phyloP scores from a whole-genome alignment of 2,329 filamentous ascomycete species.

The Xylogone sp. region DNA sequence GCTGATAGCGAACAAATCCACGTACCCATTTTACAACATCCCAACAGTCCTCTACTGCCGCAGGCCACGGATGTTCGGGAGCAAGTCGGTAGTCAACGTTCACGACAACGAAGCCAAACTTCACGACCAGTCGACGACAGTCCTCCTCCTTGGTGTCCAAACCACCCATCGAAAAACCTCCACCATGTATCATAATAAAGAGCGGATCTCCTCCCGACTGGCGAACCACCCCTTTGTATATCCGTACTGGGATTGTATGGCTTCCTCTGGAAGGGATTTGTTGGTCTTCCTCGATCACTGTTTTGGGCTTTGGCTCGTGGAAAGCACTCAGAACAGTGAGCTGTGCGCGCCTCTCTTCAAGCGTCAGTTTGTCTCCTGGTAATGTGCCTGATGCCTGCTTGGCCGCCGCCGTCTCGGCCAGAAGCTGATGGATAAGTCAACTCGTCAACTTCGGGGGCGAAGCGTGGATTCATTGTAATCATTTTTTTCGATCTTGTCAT shows the following conservation, averaged over 20 bases:
- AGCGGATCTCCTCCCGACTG: slow-evolving; percentile 11
- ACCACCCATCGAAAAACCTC: slow-evolving; percentile 27
- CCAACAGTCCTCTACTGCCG: slow-evolving; percentile 39
- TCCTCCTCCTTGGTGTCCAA: slow-evolving; percentile 26
- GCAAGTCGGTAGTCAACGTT: slow-evolving; percentile 38
- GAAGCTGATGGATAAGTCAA: background rate
- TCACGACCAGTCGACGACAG: slow-evolving; percentile 25
- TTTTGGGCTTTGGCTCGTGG: background rate
- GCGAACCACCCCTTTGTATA: background rate
- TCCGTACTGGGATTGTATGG: background rate
- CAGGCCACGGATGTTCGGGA: slow-evolving; percentile 42
- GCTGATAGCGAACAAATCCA: slow-evolving; percentile 10
- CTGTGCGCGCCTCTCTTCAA: background rate
- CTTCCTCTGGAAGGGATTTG: background rate
- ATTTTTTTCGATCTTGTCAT: background rate
- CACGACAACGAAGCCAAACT: slow-evolving; percentile 31
- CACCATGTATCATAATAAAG: slow-evolving; percentile 22
- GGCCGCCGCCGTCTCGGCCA: background rate
- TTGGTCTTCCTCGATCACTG: background rate
- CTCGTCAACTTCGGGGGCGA: background rate
- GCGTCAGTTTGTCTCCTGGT: background rate
- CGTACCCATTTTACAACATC: slow-evolving; percentile 38
- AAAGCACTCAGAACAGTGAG: background rate
- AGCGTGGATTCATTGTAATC: background rate
- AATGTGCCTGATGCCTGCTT: background rate